A percentile compares a stretch with the other conserved stretches of the same genome.
Conservation (phyloP, 2,329 filamentous ascomycete genomes). For the Aureobasidium mangrovei region DNA sequence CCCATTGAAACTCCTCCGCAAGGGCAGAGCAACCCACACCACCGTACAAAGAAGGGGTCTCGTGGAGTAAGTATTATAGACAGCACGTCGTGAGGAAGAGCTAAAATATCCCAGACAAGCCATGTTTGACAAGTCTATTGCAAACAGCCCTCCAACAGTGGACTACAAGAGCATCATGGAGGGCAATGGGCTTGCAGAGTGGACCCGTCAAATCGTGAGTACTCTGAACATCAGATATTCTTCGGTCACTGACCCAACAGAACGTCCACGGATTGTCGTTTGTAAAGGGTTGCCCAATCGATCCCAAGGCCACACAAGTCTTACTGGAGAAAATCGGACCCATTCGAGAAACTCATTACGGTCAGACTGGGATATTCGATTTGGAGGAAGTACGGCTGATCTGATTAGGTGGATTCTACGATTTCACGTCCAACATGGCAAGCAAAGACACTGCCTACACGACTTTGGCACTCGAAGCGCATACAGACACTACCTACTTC, state of each 20-base stretch:
- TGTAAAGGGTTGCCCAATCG: conserved; percentile 59
- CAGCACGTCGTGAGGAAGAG: not conserved
- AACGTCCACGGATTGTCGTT: conserved; percentile 72
- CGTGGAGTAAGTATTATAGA: conserved; percentile 6
- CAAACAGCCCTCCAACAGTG: not conserved
- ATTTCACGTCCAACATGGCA: conserved; percentile 82
- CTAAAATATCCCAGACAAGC: conserved; percentile 4
- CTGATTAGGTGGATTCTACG: conserved; percentile 56
- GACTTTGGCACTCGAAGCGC: conserved; percentile 67
- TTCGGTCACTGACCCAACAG: conserved; percentile 4
- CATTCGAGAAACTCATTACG: conserved; percentile 86
- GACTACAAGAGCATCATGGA: conserved; percentile 11
- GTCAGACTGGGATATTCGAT: conserved; percentile 38
- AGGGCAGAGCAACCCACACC: conserved; percentile 8
- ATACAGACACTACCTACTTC: conserved; percentile 96
- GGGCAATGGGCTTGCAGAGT: conserved; percentile 9
- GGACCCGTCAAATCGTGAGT: conserved; percentile 11
- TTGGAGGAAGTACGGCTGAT: not conserved
- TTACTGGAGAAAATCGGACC: conserved; percentile 75
- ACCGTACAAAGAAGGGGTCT: conserved; percentile 12
- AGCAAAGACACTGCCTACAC: conserved; percentile 54
- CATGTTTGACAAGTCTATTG: conserved; percentile 5
- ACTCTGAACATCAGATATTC: not conserved
- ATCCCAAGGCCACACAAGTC: conserved; percentile 61
- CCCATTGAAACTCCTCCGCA: conserved; percentile 13